phyloP scores from a whole-genome alignment of 371 early-diverging fungal species.

The Actinomortierella wolfii region DNA sequence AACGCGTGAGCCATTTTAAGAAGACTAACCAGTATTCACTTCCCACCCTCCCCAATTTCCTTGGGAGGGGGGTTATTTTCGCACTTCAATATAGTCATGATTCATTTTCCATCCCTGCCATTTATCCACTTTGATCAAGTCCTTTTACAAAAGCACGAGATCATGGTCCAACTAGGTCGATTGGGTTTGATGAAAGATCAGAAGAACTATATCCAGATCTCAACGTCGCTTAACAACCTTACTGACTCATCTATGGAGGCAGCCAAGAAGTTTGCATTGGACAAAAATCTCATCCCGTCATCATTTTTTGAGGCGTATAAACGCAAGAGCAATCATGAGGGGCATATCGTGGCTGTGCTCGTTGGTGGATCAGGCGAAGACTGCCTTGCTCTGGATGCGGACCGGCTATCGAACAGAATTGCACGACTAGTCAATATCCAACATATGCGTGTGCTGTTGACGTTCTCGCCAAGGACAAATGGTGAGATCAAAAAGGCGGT shows the following conservation, averaged over 20 bases:
- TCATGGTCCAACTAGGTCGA: slow-evolving; percentile 35
- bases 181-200: slow-evolving; percentile 44
- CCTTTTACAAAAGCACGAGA: slow-evolving; percentile 30
- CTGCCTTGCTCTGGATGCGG: slow-evolving; percentile 26
- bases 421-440: slow-evolving; percentile 24
- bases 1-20: too few species aligned
- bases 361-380: slow-evolving; percentile 42
- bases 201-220: slow-evolving; percentile 37
- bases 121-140: slow-evolving; percentile 46
- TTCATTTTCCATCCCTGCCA: slow-evolving; percentile 37
- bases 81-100: slow-evolving; percentile 19
- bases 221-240: slow-evolving; percentile 33
- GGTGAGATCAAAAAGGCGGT: slow-evolving; percentile 17
- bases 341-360: slow-evolving; percentile 18
- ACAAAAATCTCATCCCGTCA: slow-evolving; percentile 19
- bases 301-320: slow-evolving; percentile 8
- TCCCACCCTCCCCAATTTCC: background rate
- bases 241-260: slow-evolving; percentile 14
- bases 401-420: slow-evolving; percentile 26
- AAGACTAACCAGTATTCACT: background rate
- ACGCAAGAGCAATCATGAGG: background rate
- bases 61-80: too few species aligned
- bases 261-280: slow-evolving; percentile 8
- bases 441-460: slow-evolving; percentile 24
- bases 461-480: slow-evolving; percentile 33